Conservation (phyloP, 192 early-diverging fungal genomes). For the Tieghemiomyces parasiticus region DNA sequence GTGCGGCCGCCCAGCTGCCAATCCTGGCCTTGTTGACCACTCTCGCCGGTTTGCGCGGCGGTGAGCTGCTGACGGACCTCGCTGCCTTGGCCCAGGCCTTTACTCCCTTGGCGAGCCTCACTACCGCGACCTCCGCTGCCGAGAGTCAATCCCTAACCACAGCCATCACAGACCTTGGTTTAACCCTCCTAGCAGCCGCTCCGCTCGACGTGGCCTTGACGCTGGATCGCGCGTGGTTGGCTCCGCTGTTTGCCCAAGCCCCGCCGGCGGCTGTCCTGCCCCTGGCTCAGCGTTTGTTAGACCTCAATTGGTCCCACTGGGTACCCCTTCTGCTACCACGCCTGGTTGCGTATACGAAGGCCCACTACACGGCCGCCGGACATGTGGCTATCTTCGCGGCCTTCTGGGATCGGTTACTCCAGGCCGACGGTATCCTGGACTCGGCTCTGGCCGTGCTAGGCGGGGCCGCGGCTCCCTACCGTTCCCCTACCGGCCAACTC, state of each 20-base stretch:
- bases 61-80: background rate
- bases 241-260: background rate
- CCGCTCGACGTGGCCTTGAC: background rate
- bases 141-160: too few relatives aligned
- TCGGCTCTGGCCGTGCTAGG: too few relatives aligned
- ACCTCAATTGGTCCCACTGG: constrained; percentile 43
- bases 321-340: constrained; percentile 44
- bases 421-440: too few relatives aligned
- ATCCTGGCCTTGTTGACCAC: background rate
- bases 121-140: too few relatives aligned
- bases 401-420: too few relatives aligned
- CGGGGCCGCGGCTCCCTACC: too few relatives aligned
- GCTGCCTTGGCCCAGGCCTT: too few relatives aligned
- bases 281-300: constrained; percentile 46
- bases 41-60: background rate
- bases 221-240: background rate
- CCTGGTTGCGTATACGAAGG: constrained; percentile 20
- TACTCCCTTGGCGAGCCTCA: too few relatives aligned
- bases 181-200: background rate
- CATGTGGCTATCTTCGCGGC: too few relatives aligned
- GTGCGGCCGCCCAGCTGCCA: background rate
- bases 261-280: constrained; percentile 24
- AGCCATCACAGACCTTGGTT: too few relatives aligned
- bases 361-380: too few relatives aligned
- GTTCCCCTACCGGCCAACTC: too few relatives aligned